Evolutionary conservation across 2,329 filamentous ascomycete genomes (phyloP), one percentile per base, ranked within the genome.

Genomic region (Fusarium agapanthi): DNA sequence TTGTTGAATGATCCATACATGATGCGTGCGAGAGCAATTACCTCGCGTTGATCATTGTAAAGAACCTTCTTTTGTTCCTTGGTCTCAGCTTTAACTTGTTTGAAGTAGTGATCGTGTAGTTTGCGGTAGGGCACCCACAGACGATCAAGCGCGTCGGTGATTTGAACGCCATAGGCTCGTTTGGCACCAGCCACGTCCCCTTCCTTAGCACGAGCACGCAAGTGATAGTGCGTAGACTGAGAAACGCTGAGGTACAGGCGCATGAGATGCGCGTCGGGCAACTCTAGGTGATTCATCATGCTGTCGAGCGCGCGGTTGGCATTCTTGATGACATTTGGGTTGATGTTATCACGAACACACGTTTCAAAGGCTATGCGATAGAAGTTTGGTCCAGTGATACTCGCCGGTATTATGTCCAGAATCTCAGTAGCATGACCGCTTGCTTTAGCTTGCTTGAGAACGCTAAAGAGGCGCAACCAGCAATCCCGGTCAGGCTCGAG

Each of bases 281-380:
- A 78, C 16, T 78, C 45, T 55, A 81, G 77, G 26, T 78, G 76
- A 30, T 65, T 56, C 41, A 79, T 60, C 91, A 95, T 95, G 56
- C 88, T 79, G 58, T 90, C 85, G 35, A 97, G 83, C 32, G 97
- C 85, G 56, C 85, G 81, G 56, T 85, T 89, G 9, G 93, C 92
- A 72, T 92, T 87, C 7, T 84, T 81, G 72, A 97, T 88, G 28
- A 89, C 88, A 58, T 91, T 88, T n/a, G 80, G 85, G 79, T 97
- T 97, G 61, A 91, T 90, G 77, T 90, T 92, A 84, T 98, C 94
- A 63, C 91, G 88, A 30, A 89, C 83, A 80, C 95, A 97, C 10
- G 90, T 87, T 71, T 88, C 87, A 84, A 98, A 90, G 60, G 92
- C 94, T 51, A 94, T 88, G 59, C 89, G 88, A 82, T 95, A 93